A percentile compares a stretch with the other conserved stretches of the same genome.
These are phyloP conservation scores for Coprinellus aureogranulatus DNA, from an alignment of 768 basidiomycete genomes.

Conservation along the genomic window DNA sequence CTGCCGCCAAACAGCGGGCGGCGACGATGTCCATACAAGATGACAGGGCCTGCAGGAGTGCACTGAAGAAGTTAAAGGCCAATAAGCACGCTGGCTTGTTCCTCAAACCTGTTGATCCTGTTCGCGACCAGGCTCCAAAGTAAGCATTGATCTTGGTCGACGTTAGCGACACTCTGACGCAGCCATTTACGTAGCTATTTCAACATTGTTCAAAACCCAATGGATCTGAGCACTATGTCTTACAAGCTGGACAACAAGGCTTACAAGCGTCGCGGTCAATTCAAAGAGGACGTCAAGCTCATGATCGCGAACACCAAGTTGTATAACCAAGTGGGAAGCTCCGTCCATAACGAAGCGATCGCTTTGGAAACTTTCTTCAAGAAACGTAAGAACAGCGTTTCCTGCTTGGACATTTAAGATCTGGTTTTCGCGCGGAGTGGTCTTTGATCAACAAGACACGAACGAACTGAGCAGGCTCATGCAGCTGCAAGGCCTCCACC, in stretches of 20 bases:
- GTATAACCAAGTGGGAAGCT: conserved; percentile 75
- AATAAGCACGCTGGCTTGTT: conserved; percentile 77
- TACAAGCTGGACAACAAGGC: conserved; percentile 64
- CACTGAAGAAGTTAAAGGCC: conserved; percentile 73
- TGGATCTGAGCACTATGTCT: conserved; percentile 90
- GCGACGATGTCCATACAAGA: no score
- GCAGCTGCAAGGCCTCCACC: conserved; percentile 15
- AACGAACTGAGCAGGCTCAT: conserved; percentile 56
- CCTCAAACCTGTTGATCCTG: conserved; percentile 91
- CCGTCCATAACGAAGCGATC: conserved; percentile 72
- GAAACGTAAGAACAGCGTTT: conserved; percentile 51
- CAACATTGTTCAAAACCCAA: conserved; percentile 84
- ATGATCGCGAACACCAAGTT: conserved; percentile 85
- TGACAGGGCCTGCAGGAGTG: conserved; percentile 74
- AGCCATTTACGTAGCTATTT: conserved; percentile 65
- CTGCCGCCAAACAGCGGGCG: neutral
- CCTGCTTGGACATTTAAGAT: neutral
- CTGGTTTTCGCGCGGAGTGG: conserved; percentile 63
- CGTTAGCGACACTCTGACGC: neutral
- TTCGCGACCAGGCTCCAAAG: conserved; percentile 87
- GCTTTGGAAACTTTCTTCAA: conserved; percentile 80
- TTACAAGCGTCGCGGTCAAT: conserved; percentile 81
- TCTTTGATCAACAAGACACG: conserved; percentile 79
- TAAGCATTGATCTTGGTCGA: conserved; percentile 33
- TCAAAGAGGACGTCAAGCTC: conserved; percentile 82